Base-by-base conservation (phyloP, 352 stramenopile genomes). In the Pythium aphanidermatum region DNA sequence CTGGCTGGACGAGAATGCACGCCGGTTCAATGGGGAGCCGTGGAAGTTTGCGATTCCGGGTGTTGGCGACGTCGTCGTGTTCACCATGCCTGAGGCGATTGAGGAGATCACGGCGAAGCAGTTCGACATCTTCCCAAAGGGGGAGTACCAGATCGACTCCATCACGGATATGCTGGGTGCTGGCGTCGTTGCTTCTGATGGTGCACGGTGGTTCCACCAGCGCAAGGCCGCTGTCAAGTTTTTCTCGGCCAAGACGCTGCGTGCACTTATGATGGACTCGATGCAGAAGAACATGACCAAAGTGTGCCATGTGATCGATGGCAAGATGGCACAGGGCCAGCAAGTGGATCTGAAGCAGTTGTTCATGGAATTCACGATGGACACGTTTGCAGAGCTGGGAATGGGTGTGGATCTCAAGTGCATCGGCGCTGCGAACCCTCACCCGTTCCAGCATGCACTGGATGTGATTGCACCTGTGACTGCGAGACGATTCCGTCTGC, bases 321-420 rank as follows among this genome's bases (percentile, higher is more conserved):
- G n/a, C 1, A 23, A 16, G 1, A 34, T 26, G 3, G 5, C 14
- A n/a, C 20, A 31, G 3, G 44, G 44, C n/a, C 19, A 46, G 13
- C 37, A 17, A 14, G 23, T 54, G 0, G 50, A 69, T 19, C 55
- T 74, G 24, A 53, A 43, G 3, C 43, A 73, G 28, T 40, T 70
- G 13, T 80, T 80, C 46, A 63, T 74, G 21, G 56, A 60, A 8
- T 77, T 83, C 29, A 62, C 71, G 11, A 68, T 83, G 13, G 69
- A 82, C 39, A 70, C 68, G 5, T 87, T 84, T 34, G 60, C 69
- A 0, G 65, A 82, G 24, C 58, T 86, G 25, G 62, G 62, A 1
- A 68, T 86, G n/a, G 74, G 71, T 1, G 33, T 82, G 17, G 42
- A 82, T 27, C 60, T 69, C 28, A 51, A 83, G 21, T 65, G 63